phyloP scores from a whole-genome alignment of 2,329 filamentous ascomycete genomes.

The Aschersonia sp. region DNA sequence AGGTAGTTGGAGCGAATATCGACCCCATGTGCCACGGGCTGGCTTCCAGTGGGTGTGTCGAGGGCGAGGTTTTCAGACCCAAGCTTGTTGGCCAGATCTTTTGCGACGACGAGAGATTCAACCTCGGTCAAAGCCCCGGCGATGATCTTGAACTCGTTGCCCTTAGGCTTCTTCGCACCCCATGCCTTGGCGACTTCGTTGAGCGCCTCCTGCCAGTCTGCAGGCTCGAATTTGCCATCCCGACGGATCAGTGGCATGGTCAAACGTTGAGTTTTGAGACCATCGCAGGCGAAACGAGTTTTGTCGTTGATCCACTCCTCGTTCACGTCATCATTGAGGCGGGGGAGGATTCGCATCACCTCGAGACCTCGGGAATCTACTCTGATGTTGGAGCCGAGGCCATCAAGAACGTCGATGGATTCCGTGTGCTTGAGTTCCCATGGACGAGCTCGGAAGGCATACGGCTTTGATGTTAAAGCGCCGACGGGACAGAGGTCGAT shows the following conservation, averaged over 20 bases:
- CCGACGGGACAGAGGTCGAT: slow-evolving; percentile 97
- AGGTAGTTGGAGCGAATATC: slow-evolving; percentile 90
- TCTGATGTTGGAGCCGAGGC: slow-evolving; percentile 84
- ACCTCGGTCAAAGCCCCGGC: slow-evolving; percentile 85
- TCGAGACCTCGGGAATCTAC: slow-evolving; percentile 87
- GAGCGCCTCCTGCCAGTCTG: slow-evolving; percentile 90
- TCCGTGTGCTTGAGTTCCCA: slow-evolving; percentile 97
- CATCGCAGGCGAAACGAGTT: slow-evolving; percentile 89
- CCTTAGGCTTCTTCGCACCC: slow-evolving; percentile 65
- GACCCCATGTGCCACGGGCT: slow-evolving; percentile 79
- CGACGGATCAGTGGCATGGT: slow-evolving; percentile 83
- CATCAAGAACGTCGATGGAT: slow-evolving; percentile 88
- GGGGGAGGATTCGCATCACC: slow-evolving; percentile 86
- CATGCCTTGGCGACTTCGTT: slow-evolving; percentile 74
- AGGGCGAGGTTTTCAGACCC: slow-evolving; percentile 92
- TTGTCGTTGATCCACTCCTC: slow-evolving; percentile 99
- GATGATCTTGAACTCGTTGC: slow-evolving; percentile 91
- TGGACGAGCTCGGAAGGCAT: slow-evolving; percentile 89
- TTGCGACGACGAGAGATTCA: slow-evolving; percentile 89
- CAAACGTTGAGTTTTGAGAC: slow-evolving; percentile 87
- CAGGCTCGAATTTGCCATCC: slow-evolving; percentile 82
- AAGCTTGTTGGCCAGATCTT: slow-evolving; percentile 92
- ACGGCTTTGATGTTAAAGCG: slow-evolving; percentile 91
- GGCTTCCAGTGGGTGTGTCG: slow-evolving; percentile 72
- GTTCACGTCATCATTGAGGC: slow-evolving; percentile 94